Evolutionary conservation across 176 grass and related monocot genomes (phyloP).

Genomic region (Oropetium thomaeum): DNA sequence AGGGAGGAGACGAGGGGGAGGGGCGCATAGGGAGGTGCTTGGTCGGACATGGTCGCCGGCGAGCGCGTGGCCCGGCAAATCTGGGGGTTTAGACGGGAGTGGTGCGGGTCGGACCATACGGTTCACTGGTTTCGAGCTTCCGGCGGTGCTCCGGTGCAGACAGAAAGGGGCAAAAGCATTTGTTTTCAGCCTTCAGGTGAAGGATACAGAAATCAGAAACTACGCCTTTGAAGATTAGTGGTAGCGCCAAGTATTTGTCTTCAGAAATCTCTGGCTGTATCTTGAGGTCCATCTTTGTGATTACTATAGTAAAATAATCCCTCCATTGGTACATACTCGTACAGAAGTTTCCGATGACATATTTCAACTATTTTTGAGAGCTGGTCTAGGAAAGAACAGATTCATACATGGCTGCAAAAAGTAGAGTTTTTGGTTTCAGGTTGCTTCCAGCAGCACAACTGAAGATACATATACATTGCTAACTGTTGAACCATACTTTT

Average conservation of each 20-base stretch:
- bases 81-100: constrained; percentile 7
- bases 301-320: background rate
- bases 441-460: constrained; percentile 3
- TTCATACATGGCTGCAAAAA: constrained; percentile 13
- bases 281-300: background rate
- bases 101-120: background rate
- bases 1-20: constrained; percentile 36
- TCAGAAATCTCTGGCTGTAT: background rate
- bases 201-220: background rate
- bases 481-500: background rate
- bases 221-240: constrained; percentile 1
- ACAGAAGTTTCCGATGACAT: background rate
- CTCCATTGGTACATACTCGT: too few relatives aligned
- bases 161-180: background rate
- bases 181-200: background rate
- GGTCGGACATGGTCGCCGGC: constrained; percentile 56
- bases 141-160: background rate
- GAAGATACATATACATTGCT: background rate
- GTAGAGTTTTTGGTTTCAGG: background rate
- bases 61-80: constrained; percentile 11
- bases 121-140: background rate
- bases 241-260: background rate
- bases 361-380: background rate
- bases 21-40: constrained; percentile 31
- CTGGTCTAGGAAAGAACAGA: background rate